Percentiles rank a stretch among this genome's conserved stretches.
Conservation (phyloP, 2,329 filamentous ascomycete species). For the Exophiala alcalophila region DNA sequence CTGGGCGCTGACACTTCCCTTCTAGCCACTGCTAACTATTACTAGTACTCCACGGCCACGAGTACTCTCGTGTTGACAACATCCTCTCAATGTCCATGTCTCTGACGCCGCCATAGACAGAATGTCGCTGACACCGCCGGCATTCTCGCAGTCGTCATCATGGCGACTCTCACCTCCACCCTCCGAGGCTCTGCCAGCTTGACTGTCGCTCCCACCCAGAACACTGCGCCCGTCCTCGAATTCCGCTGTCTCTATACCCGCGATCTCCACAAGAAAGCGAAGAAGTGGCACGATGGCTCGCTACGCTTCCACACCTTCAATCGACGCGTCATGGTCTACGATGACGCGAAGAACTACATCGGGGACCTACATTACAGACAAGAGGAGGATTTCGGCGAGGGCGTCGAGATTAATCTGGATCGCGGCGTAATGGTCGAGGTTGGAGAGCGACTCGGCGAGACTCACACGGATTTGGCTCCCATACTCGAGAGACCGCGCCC, state of each 20-base stretch:
- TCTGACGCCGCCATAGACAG: conserved; percentile 4
- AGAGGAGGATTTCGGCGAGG: conserved; percentile 67
- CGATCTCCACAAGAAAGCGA: conserved; percentile 80
- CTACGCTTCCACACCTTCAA: conserved; percentile 90
- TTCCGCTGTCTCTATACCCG: conserved; percentile 84
- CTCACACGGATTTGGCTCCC: conserved; percentile 73
- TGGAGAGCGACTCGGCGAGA: conserved; percentile 67
- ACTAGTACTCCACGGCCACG: too few relatives aligned
- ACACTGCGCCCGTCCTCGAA: conserved; percentile 73
- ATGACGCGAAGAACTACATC: conserved; percentile 73
- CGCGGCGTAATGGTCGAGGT: conserved; percentile 77
- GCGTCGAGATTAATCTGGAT: conserved; percentile 78
- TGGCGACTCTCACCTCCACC: conserved; percentile 16
- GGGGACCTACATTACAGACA: conserved; percentile 81
- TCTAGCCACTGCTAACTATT: too few relatives aligned
- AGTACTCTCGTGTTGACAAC: too few relatives aligned
- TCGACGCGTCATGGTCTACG: conserved; percentile 84
- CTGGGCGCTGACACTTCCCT: background rate
- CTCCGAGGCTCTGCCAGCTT: conserved; percentile 37
- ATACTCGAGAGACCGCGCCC: conserved; percentile 64
- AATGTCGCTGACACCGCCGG: conserved; percentile 17
- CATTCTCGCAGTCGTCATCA: conserved; percentile 14
- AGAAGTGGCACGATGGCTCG: conserved; percentile 89
- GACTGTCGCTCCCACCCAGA: conserved; percentile 52
- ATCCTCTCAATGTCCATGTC: background rate